Percentiles rank a stretch among this genome's conserved stretches.
Conservation (phyloP, 2,329 filamentous ascomycete genomes). For the Fusarium beomiforme region DNA sequence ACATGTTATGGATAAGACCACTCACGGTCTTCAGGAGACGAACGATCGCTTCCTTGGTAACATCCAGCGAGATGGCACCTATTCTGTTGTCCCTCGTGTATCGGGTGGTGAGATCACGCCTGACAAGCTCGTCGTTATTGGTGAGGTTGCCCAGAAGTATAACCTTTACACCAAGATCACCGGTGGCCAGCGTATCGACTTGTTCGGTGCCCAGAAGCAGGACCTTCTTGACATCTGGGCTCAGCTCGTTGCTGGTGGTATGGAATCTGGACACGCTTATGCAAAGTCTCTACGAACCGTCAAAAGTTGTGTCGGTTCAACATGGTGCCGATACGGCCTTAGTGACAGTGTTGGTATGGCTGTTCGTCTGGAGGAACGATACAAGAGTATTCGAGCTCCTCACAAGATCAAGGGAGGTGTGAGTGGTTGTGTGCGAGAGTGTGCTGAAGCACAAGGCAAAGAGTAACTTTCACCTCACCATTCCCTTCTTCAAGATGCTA, state of each 20-base stretch:
- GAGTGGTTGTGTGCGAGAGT: slow-evolving; percentile 91
- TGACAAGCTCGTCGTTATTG: slow-evolving; percentile 85
- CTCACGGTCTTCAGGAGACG: slow-evolving; percentile 85
- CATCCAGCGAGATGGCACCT: slow-evolving; percentile 91
- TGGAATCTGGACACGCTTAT: slow-evolving; percentile 93
- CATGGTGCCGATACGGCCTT: slow-evolving; percentile 90
- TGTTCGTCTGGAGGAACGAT: slow-evolving; percentile 85
- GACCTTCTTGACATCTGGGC: slow-evolving; percentile 86
- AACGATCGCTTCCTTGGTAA: slow-evolving; percentile 91
- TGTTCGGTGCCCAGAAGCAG: slow-evolving; percentile 92
- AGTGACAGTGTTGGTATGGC: slow-evolving; percentile 93
- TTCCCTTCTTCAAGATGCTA: slow-evolving; percentile 3
- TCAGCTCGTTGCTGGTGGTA: slow-evolving; percentile 80
- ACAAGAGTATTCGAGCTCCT: slow-evolving; percentile 88
- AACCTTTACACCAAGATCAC: slow-evolving; percentile 92
- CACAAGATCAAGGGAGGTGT: slow-evolving; percentile 95
- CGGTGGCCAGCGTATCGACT: slow-evolving; percentile 88
- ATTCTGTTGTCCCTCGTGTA: slow-evolving; percentile 86
- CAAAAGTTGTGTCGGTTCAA: slow-evolving; percentile 91
- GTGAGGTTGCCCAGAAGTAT: slow-evolving; percentile 85
- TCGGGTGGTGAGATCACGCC: slow-evolving; percentile 88
- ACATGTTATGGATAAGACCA: slow-evolving; percentile 77
- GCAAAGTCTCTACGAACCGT: slow-evolving; percentile 89
- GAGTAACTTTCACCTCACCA: slow-evolving; percentile 66
- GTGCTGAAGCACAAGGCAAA: slow-evolving; percentile 91